These are phyloP conservation scores for Acacia concinna DNA, from an alignment of 331 rosid species.

Conservation along the genomic window DNA sequence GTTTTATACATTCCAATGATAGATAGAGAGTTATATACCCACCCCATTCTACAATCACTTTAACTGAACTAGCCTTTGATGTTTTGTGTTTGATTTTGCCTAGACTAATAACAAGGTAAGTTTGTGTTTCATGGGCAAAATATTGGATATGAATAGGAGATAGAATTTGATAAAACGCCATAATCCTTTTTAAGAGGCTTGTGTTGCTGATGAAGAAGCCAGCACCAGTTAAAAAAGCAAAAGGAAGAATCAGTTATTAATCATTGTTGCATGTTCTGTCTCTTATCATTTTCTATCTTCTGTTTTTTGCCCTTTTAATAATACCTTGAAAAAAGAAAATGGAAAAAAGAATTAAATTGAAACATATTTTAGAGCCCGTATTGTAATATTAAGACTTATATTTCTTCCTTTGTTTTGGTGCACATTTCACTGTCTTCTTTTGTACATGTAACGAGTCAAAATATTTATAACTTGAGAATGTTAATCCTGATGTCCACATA, in stretches of 20 bases:
- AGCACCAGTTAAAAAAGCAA: conserved; percentile 35
- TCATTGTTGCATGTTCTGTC: conserved; percentile 40
- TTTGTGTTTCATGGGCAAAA: conserved; percentile 13
- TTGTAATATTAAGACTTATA: not conserved
- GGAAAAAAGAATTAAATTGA: conserved; percentile 16
- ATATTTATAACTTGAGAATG: not conserved
- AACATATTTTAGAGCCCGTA: not conserved
- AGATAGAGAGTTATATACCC: too few species aligned
- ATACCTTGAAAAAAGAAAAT: not conserved
- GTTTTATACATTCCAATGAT: too few species aligned
- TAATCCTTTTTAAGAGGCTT: conserved; percentile 36
- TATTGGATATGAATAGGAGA: conserved; percentile 46
- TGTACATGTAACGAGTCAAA: not conserved
- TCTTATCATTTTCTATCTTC: conserved; percentile 6
- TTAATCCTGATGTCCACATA: not conserved
- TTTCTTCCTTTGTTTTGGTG: not conserved
- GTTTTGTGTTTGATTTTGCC: not conserved
- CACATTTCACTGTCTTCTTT: not conserved
- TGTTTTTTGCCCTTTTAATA: not conserved
- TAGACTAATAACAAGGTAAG: not conserved
- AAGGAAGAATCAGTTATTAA: conserved; percentile 27
- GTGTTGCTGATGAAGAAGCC: conserved; percentile 54
- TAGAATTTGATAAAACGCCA: conserved; percentile 74
- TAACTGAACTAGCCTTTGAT: not conserved
- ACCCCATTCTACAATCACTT: too few species aligned